Evolutionary conservation across 2,329 filamentous ascomycete genomes (phyloP), one percentile per base, ranked within the genome.

Genomic region (Penicillium paneum): DNA sequence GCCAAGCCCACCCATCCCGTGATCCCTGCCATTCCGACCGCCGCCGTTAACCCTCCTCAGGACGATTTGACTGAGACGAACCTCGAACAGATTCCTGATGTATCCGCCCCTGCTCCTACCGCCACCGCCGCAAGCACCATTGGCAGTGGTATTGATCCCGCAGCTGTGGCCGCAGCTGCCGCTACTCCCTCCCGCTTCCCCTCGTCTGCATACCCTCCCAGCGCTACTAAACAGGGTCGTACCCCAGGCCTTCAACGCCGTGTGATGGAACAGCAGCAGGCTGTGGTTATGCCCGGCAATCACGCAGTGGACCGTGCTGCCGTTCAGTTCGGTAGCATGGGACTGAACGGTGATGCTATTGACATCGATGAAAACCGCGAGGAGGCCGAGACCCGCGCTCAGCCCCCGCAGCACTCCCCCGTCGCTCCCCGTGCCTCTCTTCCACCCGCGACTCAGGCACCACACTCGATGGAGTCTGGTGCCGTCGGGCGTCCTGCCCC

Each of bases 221-320:
- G 87, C 46, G 90, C 91, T 26, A 80, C 89, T 66, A 96, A 96
- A 61, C 68, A 70, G 50, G 78, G 89, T 56, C 89, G 93, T 57
- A 86, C 85, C 51, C 84, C 90, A 19, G 92, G 87, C 76, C 91
- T 89, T 74, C 89, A 95, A 72, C 86, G 93, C 62, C 89, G 91
- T 67, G 83, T 97, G 50, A 81, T 96, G 67, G 92, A 97, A 66
- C 94, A 99, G 71, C 92, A 96, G 74, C 94, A 99, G 77, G 91
- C 94, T 55, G 94, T 99, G 38, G 91, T 96, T 61, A 97, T 99
- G 93, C 94, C 94, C 42, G 91, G 90, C 56, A 96, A 97, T 78
- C 91, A 94, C 64, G 92, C 94, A 49, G 89, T 99, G 28, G 93
- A 97, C 71, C 87, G 91, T 66, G 85, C 93, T 62, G 89, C 92